Base-by-base conservation (phyloP, 2,329 filamentous ascomycete genomes). In the Lecanicillium sp. region DNA sequence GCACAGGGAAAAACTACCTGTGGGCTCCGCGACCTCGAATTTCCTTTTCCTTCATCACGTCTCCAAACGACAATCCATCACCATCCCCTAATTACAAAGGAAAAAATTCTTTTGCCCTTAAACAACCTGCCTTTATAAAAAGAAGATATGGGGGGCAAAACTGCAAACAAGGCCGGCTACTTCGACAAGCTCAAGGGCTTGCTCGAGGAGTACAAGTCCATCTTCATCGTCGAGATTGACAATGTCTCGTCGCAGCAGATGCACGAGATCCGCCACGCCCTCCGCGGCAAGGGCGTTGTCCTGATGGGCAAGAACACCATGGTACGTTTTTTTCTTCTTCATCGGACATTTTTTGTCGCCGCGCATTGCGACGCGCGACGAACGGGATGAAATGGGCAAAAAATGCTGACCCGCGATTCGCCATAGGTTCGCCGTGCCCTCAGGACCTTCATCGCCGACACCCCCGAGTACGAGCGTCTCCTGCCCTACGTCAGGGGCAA, bases 191-290 rank as follows among this genome's bases (percentile, higher is more conserved):
- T 98, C 73, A 95, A 96, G 86, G 73, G 73, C 74, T 84, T 97
- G 72, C 86, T 98, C 72, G 88, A 97, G 79, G 85, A 90, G 72
- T 97, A 94, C 86, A 83, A 83, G 73, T 91, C 87, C 68, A 87
- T 97, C 79, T 97, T 98, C 88, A 90, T 98, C 73, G 90, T 95
- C 73, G 69, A 83, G 69, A 86, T 91, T 69, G 88, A 97, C 89
- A 98, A 97, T 98, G 93, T 98, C 84, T 89, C 86, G 74, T 98
- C 93, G 63, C 93, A 98, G 84, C 94, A 98, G 85, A 98, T 98
- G 94, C 93, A 98, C 88, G 93, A 98, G 84, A 97, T 98, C 74
- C 87, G 93, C 72, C 77, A 85, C 67, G 75, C 88, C 66, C 87
- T 98, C 72, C 90, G 93, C 71, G 86, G 85, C 56, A 77, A 95